These are phyloP conservation scores for Coemansia asiatica DNA, from an alignment of 192 early-diverging fungal species.

Conservation along the genomic window DNA sequence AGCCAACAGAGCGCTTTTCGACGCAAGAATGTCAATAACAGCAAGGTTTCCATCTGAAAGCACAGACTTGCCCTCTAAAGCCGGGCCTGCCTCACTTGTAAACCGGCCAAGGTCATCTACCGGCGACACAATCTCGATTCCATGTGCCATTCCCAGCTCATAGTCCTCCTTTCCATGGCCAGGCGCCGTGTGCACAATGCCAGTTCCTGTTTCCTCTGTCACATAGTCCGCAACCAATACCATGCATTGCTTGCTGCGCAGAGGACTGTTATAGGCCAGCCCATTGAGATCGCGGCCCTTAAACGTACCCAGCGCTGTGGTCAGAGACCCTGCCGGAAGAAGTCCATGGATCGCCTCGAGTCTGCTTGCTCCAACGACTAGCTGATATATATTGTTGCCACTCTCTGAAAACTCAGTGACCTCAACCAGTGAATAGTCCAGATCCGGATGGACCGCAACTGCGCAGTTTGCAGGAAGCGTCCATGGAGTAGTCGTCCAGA, in stretches of 20 bases:
- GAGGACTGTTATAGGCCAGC: constrained; percentile 58
- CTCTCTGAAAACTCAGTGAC: constrained; percentile 5
- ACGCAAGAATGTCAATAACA: constrained; percentile 59
- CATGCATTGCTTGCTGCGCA: constrained; percentile 51
- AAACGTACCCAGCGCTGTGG: constrained; percentile 8
- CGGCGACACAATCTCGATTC: constrained; percentile 66
- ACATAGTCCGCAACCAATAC: constrained; percentile 69
- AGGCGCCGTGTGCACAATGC: constrained; percentile 81
- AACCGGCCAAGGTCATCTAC: constrained; percentile 71
- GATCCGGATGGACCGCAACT: constrained; percentile 65
- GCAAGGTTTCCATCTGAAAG: constrained; percentile 60
- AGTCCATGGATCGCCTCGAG: constrained; percentile 17
- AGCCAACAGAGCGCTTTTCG: constrained; percentile 47
- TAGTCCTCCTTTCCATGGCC: constrained; percentile 87
- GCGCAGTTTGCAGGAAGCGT: constrained; percentile 76
- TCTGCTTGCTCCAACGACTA: constrained; percentile 34
- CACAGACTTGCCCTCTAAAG: constrained; percentile 63
- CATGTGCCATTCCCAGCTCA: constrained; percentile 58
- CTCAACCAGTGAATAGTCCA: constrained; percentile 60
- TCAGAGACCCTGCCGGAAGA: constrained; percentile 13
- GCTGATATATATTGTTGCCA: not conserved
- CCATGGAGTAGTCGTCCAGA: constrained; percentile 86
- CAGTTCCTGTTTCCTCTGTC: constrained; percentile 70
- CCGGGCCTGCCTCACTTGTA: constrained; percentile 63
- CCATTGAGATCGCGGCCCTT: constrained; percentile 58